A percentile compares a stretch with the other conserved stretches of the same genome.
Evolutionary conservation across 768 basidiomycete species (phyloP).

Genomic region (Pleurotus ostreatus): DNA sequence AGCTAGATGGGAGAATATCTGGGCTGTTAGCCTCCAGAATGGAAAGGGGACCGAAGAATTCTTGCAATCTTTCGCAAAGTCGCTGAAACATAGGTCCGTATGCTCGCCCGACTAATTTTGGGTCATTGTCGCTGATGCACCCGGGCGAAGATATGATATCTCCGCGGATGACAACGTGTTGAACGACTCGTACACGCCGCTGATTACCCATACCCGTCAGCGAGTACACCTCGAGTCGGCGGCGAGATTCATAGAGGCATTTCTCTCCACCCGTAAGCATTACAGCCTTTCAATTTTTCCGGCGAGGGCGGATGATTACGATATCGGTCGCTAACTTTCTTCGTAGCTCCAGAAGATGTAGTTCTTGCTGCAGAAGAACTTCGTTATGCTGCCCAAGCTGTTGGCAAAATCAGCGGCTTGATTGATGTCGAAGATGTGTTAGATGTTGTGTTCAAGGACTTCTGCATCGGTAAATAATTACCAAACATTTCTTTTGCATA

Average conservation of each 20-base stretch:
- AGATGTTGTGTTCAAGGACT: slow-evolving; percentile 78
- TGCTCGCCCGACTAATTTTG: background rate
- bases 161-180: background rate
- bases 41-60: slow-evolving; percentile 57
- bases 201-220: slow-evolving; percentile 80
- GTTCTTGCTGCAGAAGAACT: slow-evolving; percentile 86
- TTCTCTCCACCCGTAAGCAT: slow-evolving; percentile 42
- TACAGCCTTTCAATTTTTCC: background rate
- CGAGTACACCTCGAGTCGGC: slow-evolving; percentile 71
- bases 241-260: slow-evolving; percentile 56
- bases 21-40: slow-evolving; percentile 62
- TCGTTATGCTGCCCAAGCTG: slow-evolving; percentile 76
- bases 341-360: slow-evolving; percentile 60
- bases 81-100: slow-evolving; percentile 47
- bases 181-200: slow-evolving; percentile 29
- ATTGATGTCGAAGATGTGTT: slow-evolving; percentile 83
- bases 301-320: background rate
- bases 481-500: too few species aligned
- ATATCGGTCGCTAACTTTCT: background rate
- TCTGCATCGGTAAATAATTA: slow-evolving; percentile 81
- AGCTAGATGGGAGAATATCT: slow-evolving; percentile 24
- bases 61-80: slow-evolving; percentile 49
- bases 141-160: background rate
- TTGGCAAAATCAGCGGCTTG: slow-evolving; percentile 80
- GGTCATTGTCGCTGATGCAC: too few species aligned